Evolutionary conservation across 192 early-diverging fungal species (phyloP).

Genomic region (Backusella macrospora): DNA sequence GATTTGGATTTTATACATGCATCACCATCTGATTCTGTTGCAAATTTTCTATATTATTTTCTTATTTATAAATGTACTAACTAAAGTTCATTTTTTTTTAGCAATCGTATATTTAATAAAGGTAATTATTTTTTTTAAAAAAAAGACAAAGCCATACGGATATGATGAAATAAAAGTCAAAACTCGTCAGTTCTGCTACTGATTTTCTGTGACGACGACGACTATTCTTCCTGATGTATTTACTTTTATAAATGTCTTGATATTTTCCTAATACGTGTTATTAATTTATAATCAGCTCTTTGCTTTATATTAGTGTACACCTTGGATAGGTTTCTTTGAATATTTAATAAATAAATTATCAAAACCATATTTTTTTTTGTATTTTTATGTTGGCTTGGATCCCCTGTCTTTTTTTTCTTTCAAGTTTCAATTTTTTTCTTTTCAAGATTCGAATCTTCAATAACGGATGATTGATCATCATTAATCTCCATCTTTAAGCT

Average conservation of each 20-base stretch:
- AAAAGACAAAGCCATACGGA: not conserved
- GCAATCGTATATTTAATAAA: not conserved
- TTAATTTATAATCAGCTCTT: not conserved
- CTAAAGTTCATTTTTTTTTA: not conserved
- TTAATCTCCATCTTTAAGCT: too few species aligned
- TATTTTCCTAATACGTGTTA: not conserved
- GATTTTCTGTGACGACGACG: conserved; percentile 21
- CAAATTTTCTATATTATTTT: not conserved
- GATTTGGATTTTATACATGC: conserved; percentile 32
- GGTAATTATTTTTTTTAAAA: not conserved
- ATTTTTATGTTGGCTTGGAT: not conserved
- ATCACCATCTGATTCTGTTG: conserved; percentile 33
- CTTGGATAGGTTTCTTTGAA: not conserved
- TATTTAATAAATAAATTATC: not conserved
- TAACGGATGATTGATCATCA: too few species aligned
- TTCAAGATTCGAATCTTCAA: too few species aligned
- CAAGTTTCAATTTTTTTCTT: too few species aligned
- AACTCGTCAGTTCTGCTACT: conserved; percentile 34
- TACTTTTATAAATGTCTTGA: not conserved
- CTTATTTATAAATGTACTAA: not conserved
- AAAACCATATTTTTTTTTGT: not conserved
- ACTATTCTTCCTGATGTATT: conserved; percentile 1
- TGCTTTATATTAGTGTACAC: not conserved
- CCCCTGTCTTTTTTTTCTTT: not conserved
- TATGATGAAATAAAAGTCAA: conserved; percentile 23